Base-by-base conservation (phyloP, 1,284 basidiomycete genomes). In the Ustilago esculenta region DNA sequence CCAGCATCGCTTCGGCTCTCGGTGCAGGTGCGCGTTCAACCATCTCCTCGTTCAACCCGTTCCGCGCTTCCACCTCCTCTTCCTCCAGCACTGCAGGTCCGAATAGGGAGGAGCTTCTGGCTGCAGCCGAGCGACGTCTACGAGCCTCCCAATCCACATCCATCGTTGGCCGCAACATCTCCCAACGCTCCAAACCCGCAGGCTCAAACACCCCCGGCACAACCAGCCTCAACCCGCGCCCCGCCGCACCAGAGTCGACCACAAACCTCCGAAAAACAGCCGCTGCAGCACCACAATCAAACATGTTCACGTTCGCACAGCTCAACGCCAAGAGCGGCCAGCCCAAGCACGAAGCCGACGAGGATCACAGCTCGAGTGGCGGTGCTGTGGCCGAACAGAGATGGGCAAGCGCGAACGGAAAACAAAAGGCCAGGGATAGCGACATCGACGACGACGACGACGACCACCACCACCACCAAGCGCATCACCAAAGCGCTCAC, bases 51-150 rank as follows among this genome's bases (percentile, higher is more conserved):
- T 40, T 64, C 42, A 69, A 69, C 36, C 66, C 66, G 5, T 69
- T 69, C 55, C 46, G 57, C 41, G 23, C 45, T 40, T 32, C 42
- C 9, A 27, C 54, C 20, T 20, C 49, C 1, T 25, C 52, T 7
- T 43, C 46, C 9, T 34, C 59, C 20, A 23, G 39, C 8, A 25
- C 14, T 17, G 32, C 45, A 18, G 59, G 53, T 7, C 60, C 64
- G 5, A 64, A 44, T 33, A 54, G 75, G 11, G 63, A 76, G 17
- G 75, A 64, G 21, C 46, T 76, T 27, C 65, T 76, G 5, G 73
- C 64, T 21, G 75, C 75, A 14, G 67, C 75, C 11, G 75, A 77
- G 35, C 63, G 68, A 15, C 58, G 75, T 6, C 52, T 77, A 1
- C 50, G 68, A 2, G 47, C 57, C 1, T 44, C 47, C 5, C 44